Evolutionary conservation across 768 basidiomycete species (phyloP).

Genomic region (Trametes maxima): DNA sequence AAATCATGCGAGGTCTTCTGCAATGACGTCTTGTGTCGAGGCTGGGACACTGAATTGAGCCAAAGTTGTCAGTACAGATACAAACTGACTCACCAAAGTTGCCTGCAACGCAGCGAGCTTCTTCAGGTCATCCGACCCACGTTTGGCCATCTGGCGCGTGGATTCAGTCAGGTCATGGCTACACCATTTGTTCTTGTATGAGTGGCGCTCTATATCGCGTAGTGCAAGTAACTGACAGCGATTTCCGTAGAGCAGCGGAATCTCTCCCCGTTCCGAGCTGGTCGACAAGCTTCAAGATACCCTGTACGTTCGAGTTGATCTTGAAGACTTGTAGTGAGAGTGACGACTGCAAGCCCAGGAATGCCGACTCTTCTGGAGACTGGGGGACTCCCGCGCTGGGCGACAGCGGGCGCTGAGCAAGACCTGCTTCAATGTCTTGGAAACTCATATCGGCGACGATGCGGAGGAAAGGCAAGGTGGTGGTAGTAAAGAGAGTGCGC

Average conservation of each 20-base stretch:
- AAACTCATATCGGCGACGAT: conserved; percentile 46
- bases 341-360: conserved; percentile 74
- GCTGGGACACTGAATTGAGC: conserved; percentile 42
- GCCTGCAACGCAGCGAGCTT: conserved; percentile 72
- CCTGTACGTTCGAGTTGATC: conserved; percentile 97
- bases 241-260: conserved; percentile 76
- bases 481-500: conserved; percentile 12
- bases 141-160: conserved; percentile 93
- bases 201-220: conserved; percentile 5
- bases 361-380: conserved; percentile 69
- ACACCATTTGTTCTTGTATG: neutral
- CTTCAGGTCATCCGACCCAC: conserved; percentile 92
- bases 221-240: conserved; percentile 61
- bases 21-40: conserved; percentile 78
- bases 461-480: neutral
- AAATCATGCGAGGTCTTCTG: conserved; percentile 95
- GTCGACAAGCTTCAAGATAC: conserved; percentile 94
- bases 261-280: conserved; percentile 87
- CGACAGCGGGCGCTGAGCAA: conserved; percentile 34
- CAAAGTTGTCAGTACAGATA: neutral
- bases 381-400: conserved; percentile 35
- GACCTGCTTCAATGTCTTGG: conserved; percentile 52
- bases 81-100: conserved; percentile 49
- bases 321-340: conserved; percentile 96
- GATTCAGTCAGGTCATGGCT: conserved; percentile 95